Base-by-base conservation (phyloP, 345 rosid species). In the Gynandropsis gynandra region DNA sequence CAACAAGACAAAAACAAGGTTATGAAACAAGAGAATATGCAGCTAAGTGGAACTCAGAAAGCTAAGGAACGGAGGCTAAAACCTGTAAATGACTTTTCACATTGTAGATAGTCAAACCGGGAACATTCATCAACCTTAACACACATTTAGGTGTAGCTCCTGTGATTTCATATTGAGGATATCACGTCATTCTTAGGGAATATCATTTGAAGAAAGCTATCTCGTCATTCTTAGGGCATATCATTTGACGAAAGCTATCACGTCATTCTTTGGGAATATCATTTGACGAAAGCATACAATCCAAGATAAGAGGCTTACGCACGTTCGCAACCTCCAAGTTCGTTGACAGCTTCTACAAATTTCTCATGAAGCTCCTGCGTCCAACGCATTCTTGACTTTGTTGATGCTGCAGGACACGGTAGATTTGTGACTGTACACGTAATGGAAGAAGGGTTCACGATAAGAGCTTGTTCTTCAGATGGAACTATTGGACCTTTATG, bases 31-130 rank as follows among this genome's bases (percentile, higher is more conserved):
- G 29, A 24, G 5, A 24, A 24, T 24, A 24, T 24, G 29, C 29
- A 24, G 29, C 29, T 24, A 24, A 24, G 29, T 14, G 32, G 50
- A 24, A 24, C 29, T 2, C 5, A 2, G 3, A 42, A 19, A 45
- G 21, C 5, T 58, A 7, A 52, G 34, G 20, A 43, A 45, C 38
- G 36, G 41, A 47, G 32, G 32, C 8, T 48, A 18, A 42, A 42
- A 79, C 94, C 78, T 84, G 94, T 59, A 84, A 68, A 68, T 84
- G 94, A 65, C 94, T 84, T 77, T 84, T 84, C 51, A 84, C 86
- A 59, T 84, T 83, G 71, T 84, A 84, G 69, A 84, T 84, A 32
- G 94, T 84, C 66, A 84, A 65, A 61, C 77, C 71, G 64, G 72
- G 76, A 27, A 75, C 80, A 42, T 81, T 77, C 86, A 84, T 84